These are phyloP conservation scores for Claviceps maximensis DNA, from an alignment of 2,329 filamentous ascomycete genomes.

Conservation along the genomic window DNA sequence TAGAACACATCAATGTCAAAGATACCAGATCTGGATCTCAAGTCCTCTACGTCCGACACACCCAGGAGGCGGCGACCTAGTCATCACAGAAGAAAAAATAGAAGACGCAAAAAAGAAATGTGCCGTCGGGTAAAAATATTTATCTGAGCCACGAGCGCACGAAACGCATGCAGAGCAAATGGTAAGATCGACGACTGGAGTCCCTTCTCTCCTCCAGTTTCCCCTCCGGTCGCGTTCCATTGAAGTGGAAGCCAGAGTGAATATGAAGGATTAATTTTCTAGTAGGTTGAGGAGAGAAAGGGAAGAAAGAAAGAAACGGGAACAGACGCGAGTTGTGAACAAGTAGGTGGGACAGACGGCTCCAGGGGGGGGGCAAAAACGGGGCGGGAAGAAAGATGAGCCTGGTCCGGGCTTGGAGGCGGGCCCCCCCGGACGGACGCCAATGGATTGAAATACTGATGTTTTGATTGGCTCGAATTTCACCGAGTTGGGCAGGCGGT, in stretches of 20 bases:
- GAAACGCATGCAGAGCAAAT: conserved; percentile 26
- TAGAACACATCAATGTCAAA: too few relatives aligned
- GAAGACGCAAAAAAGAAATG: conserved; percentile 8
- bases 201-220: conserved; percentile 56
- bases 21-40: too few relatives aligned
- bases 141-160: conserved; percentile 22
- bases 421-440: too few relatives aligned
- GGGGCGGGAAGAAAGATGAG: conserved; percentile 16
- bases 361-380: neutral
- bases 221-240: conserved; percentile 50
- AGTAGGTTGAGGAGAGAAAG: conserved; percentile 26
- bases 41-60: too few relatives aligned
- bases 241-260: conserved; percentile 51
- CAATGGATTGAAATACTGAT: too few relatives aligned
- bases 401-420: conserved; percentile 4
- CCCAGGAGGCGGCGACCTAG: too few relatives aligned
- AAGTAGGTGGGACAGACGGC: neutral
- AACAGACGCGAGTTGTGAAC: neutral
- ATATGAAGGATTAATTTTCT: conserved; percentile 46
- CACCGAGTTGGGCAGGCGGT: too few relatives aligned
- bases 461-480: too few relatives aligned
- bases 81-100: too few relatives aligned
- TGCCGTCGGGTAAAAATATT: conserved; percentile 22
- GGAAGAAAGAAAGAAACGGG: conserved; percentile 11
- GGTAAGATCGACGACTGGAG: conserved; percentile 33